Conservation (phyloP, 805 yeast genomes). For the Cyberlindnera galapagoensis region DNA sequence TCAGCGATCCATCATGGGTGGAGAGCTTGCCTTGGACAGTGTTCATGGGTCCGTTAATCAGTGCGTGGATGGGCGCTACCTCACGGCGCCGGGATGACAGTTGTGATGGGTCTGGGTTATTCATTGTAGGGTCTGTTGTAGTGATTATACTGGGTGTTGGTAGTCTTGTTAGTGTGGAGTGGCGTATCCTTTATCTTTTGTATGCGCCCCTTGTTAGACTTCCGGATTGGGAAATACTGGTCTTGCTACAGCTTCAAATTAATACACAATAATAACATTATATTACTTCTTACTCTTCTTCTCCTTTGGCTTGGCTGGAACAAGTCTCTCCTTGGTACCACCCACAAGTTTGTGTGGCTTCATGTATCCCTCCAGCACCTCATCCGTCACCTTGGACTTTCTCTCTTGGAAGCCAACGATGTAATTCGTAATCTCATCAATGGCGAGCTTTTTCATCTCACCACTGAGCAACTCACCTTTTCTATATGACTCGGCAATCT, state of each 20-base stretch:
- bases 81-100: slow-evolving; percentile 1
- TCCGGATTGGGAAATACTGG: slow-evolving; percentile 2
- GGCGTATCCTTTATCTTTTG: background rate
- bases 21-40: too few relatives aligned
- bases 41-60: too few relatives aligned
- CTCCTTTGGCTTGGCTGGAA: slow-evolving; percentile 54
- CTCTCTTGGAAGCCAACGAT: slow-evolving; percentile 78
- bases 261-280: background rate
- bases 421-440: slow-evolving; percentile 70
- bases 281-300: slow-evolving; percentile 8
- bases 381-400: slow-evolving; percentile 61
- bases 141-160: too few relatives aligned
- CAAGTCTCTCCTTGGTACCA: slow-evolving; percentile 70
- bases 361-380: slow-evolving; percentile 62
- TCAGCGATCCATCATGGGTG: too few relatives aligned
- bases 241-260: background rate
- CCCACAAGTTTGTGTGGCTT: slow-evolving; percentile 73
- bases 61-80: slow-evolving; percentile 17
- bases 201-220: slow-evolving; percentile 1
- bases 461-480: slow-evolving; percentile 84
- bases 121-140: too few relatives aligned
- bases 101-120: background rate
- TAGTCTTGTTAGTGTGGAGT: background rate
- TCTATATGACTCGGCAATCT: slow-evolving; percentile 58
- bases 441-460: slow-evolving; percentile 86